Percentiles rank a stretch among this genome's conserved stretches.
phyloP scores from a whole-genome alignment of 179 eudicot genomes.

The Silene vulgaris region DNA sequence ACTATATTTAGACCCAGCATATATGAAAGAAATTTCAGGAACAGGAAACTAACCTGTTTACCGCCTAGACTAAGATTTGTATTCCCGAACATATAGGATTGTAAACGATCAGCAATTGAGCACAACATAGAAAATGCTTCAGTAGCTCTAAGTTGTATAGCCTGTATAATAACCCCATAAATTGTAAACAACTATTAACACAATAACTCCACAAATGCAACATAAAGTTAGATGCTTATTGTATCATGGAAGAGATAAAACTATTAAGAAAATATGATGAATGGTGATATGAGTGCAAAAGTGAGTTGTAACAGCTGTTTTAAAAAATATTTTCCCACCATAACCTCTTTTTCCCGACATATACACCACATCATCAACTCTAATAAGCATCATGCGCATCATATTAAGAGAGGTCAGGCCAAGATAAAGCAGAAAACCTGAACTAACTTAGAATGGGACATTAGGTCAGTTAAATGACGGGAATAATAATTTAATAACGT shows the following conservation, averaged over 20 bases:
- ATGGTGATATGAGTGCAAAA: not conserved
- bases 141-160: conserved; percentile 68
- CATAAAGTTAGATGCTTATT: not conserved
- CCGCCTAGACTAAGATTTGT: conserved; percentile 59
- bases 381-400: not conserved
- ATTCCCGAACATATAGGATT: conserved; percentile 42
- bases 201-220: not conserved
- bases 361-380: not conserved
- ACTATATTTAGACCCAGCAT: not conserved
- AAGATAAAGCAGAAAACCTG: not conserved
- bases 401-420: not conserved
- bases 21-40: conserved; percentile 9
- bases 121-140: conserved; percentile 59
- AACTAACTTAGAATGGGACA: not conserved
- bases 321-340: not conserved
- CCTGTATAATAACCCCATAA: conserved; percentile 42
- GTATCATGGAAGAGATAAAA: not conserved
- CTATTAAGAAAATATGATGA: conserved; percentile 10
- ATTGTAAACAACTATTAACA: conserved; percentile 10
- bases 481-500: not conserved
- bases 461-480: not conserved
- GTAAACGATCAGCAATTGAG: conserved; percentile 46
- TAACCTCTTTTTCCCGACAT: not conserved
- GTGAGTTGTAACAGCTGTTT: not conserved
- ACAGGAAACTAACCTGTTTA: conserved; percentile 53